A percentile compares a stretch with the other conserved stretches of the same genome.
These are phyloP conservation scores for Pelargonium nanum DNA, from an alignment of 345 rosid species.

Conservation along the genomic window DNA sequence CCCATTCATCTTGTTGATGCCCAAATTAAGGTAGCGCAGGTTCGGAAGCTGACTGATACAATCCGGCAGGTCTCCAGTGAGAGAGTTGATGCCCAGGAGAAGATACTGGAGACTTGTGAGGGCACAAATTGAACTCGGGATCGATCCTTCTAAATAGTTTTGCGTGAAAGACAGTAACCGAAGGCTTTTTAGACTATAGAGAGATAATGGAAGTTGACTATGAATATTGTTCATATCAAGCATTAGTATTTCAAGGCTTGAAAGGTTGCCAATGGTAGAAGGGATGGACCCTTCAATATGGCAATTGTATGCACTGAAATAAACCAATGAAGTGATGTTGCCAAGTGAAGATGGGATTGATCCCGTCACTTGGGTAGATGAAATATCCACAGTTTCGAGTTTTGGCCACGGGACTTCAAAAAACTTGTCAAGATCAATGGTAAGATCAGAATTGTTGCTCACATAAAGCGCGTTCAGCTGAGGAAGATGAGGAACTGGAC, in stretches of 20 bases:
- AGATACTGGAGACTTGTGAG: background rate
- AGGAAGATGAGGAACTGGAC: background rate
- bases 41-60: background rate
- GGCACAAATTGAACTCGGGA: background rate
- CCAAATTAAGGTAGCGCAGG: background rate
- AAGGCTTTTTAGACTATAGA: background rate
- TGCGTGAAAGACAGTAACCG: background rate
- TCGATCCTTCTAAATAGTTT: background rate
- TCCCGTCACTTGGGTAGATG: background rate
- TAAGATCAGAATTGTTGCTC: background rate
- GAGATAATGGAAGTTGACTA: background rate
- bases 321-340: background rate
- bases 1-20: background rate
- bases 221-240: background rate
- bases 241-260: background rate
- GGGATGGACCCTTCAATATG: background rate
- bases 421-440: background rate
- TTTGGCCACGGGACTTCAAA: background rate
- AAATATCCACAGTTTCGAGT: background rate
- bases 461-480: background rate
- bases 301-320: background rate
- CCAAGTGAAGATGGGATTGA: no score
- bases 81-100: background rate
- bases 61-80: background rate
- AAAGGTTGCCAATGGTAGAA: background rate